These are phyloP conservation scores for Murraya koenigii DNA, from an alignment of 345 rosid species.

Conservation along the genomic window DNA sequence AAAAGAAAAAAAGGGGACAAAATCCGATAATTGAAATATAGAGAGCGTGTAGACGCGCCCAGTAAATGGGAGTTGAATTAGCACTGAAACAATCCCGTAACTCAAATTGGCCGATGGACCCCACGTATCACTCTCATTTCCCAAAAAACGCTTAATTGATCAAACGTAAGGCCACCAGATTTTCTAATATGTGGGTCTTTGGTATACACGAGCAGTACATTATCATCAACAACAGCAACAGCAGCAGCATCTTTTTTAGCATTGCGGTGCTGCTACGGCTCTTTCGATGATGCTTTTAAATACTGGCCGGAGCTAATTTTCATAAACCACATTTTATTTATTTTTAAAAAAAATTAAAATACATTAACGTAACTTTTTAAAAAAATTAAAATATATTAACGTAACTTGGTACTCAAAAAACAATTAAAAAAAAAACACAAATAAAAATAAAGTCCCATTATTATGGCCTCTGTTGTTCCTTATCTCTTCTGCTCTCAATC, in stretches of 20 bases:
- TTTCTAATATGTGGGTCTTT: neutral
- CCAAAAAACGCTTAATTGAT: slow-evolving; percentile 3
- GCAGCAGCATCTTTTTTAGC: slow-evolving; percentile 23
- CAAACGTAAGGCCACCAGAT: slow-evolving; percentile 3
- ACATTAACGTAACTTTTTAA: slow-evolving; percentile 2
- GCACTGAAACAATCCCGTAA: neutral
- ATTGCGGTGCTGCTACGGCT: slow-evolving; percentile 68
- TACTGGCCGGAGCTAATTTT: slow-evolving; percentile 30
- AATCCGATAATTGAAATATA: no score
- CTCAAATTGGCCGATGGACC: neutral
- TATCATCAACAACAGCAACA: slow-evolving; percentile 7
- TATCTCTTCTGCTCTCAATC: slow-evolving; percentile 38
- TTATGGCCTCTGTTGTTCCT: slow-evolving; percentile 46
- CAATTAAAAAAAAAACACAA: neutral
- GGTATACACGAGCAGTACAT: slow-evolving; percentile 3
- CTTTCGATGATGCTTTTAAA: slow-evolving; percentile 22
- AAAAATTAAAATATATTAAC: neutral
- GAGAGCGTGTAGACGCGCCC: neutral
- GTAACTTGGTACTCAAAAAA: no score
- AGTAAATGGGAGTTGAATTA: neutral
- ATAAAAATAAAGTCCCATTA: slow-evolving; percentile 22
- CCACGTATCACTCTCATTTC: slow-evolving; percentile 6
- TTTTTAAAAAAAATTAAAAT: neutral
- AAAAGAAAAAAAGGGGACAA: no score
- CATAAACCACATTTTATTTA: neutral